Evolutionary conservation across 306 rosid species (phyloP), one percentile per base, ranked within the genome.

Genomic region (Dryas octopetala): DNA sequence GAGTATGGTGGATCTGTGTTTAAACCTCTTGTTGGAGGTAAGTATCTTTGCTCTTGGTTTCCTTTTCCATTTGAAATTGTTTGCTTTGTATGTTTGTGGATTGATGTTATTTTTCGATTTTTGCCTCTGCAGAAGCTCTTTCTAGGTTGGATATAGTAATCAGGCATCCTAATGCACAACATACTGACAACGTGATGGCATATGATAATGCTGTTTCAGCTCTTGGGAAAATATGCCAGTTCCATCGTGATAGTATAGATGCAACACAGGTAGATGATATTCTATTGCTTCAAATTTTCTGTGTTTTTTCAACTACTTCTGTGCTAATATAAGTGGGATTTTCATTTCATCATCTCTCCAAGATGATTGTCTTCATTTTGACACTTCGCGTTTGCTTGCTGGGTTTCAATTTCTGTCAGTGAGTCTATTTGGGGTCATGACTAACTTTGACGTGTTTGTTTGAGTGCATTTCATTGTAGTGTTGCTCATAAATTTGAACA

Each of bases 151-250:
- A 95, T 83, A 89, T 83, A 55, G 97, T 95, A 62, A 88, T 95
- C 73, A 90, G 87, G 83, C 95, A 92, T 73, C 96, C 97, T 48
- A 89, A 84, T 81, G 96, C 97, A 50, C 85, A 85, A 71, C 91
- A 92, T 16, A 40, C 87, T 62, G 99, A 91, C 64, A 90, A 90
- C 70, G 57, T 90, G 10, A 92, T 95, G 99, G 96, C 99, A 69
- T 95, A 95, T 74, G 99, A 95, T 83, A 95, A 95, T 84, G 99
- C 99, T 71, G 97, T 95, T 78, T 95, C 99, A 32, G 97, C 99
- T 50, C 74, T 95, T 44, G 99, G 99, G 38, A 95, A 95, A 85
- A 95, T 95, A 73, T 88, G 97, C 70, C 85, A 87, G 70, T 95
- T 79, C 68, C 97, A 95, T 73, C 96, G 96, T 23, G 97, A 90